These are phyloP conservation scores for Terana coerulea DNA, from an alignment of 768 basidiomycete genomes.

Conservation along the genomic window DNA sequence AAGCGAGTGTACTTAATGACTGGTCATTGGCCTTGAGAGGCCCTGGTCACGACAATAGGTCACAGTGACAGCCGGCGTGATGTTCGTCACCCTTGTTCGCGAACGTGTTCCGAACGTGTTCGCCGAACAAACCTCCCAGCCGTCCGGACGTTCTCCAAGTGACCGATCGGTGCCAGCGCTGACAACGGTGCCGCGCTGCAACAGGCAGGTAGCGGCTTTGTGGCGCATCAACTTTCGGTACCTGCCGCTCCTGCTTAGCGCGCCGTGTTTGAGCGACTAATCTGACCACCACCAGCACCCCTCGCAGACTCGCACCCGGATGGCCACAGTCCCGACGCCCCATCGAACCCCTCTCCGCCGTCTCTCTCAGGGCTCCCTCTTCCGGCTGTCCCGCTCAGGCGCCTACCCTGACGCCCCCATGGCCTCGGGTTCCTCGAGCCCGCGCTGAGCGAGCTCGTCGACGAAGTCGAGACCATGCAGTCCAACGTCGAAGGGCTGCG, in stretches of 20 bases:
- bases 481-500: slow-evolving; percentile 71
- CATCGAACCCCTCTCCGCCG: slow-evolving; percentile 83
- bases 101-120: too few relatives aligned
- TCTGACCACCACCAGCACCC: background rate
- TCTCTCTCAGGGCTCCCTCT: slow-evolving; percentile 88
- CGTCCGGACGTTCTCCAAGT: too few relatives aligned
- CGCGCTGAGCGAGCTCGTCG: slow-evolving; percentile 79
- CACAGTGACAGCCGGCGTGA: too few relatives aligned
- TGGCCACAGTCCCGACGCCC: slow-evolving; percentile 35
- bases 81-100: too few relatives aligned
- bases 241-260: background rate
- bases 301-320: background rate
- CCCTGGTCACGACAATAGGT: too few relatives aligned
- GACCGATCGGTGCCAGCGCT: background rate
- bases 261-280: background rate
- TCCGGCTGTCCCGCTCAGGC: slow-evolving; percentile 75
- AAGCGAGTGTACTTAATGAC: too few relatives aligned
- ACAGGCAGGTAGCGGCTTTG: background rate
- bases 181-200: background rate
- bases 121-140: too few relatives aligned
- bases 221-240: background rate
- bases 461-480: slow-evolving; percentile 81
- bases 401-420: slow-evolving; percentile 74
- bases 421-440: slow-evolving; percentile 85
- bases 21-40: too few relatives aligned